Evolutionary conservation across 495 filamentous ascomycete genomes (phyloP).

Genomic region (Neurospora sp.): DNA sequence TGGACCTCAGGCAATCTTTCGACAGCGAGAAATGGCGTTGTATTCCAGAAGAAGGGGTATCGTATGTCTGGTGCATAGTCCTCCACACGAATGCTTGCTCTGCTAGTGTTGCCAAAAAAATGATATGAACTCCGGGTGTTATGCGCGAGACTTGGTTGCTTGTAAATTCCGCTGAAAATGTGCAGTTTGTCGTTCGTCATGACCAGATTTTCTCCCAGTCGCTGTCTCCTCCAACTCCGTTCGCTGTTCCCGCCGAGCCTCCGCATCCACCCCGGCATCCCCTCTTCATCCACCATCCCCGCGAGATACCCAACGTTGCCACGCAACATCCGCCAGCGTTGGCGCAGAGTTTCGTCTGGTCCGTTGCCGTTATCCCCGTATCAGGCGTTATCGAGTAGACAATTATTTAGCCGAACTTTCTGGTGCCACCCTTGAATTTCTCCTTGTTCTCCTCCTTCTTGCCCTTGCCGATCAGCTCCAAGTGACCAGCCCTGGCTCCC

Average conservation of each 20-base stretch:
- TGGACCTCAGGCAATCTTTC: background rate
- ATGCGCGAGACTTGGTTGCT: background rate
- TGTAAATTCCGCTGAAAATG: background rate
- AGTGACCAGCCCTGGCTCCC: slow-evolving; percentile 36
- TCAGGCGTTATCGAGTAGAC: background rate
- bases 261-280: background rate
- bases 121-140: background rate
- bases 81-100: background rate
- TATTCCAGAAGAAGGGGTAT: background rate
- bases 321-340: background rate
- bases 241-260: background rate
- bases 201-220: background rate
- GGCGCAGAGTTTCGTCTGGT: background rate
- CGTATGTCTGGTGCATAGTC: background rate
- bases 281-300: background rate
- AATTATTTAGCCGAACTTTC: slow-evolving; percentile 37
- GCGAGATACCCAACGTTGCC: background rate
- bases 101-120: background rate
- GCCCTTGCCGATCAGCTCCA: slow-evolving; percentile 41
- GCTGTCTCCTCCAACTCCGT: background rate
- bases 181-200: background rate
- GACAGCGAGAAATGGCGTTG: background rate
- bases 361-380: background rate
- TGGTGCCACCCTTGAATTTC: slow-evolving; percentile 29
- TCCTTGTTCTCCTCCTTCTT: slow-evolving; percentile 26